Base-by-base conservation (phyloP, 192 early-diverging fungal species). In the Powellomyces hirtus region DNA sequence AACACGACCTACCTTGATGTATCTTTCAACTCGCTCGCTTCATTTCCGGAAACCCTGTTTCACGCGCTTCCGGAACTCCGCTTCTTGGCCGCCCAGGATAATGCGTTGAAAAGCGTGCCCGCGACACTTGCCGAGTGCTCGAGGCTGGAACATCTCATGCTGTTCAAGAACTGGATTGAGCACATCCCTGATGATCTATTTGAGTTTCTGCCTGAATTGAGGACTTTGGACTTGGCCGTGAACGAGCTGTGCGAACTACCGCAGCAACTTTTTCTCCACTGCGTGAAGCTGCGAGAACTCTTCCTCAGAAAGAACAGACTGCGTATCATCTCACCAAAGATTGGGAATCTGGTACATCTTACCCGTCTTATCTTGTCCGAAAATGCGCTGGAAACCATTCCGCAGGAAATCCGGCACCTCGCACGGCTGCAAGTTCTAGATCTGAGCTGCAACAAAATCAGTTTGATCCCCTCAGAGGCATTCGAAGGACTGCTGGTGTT, bases 51-150 rank as follows among this genome's bases (percentile, higher is more conserved):
- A 0, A 0, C 10, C 10, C 18, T 36, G 13, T 36, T 60, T 36
- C 10, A 26, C 18, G 16, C 11, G 16, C 59, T 60, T 10, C 31
- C 14, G 18, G 16, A 60, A 29, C 36, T 60, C 14, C 24, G 13
- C 18, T 35, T n/a, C 18, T 60, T 60, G 18, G 33, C 20, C 59
- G 59, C 59, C 20, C 59, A 60, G 36, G 36, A 18, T 14, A 60
- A 60, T 24, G 14, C 16, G 14, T n/a, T 60, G 14, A 37, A 11
- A 1, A 14, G 31, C 36, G 18, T 60, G 14, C 59, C 59, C 16
- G 0, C 13, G 11, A 24, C 0, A 0, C 16, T 60, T 10, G 34
- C 14, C 14, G 18, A 13, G 33, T 60, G 59, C 59, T n/a, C 26
- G 18, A 10, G 24, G 36, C 34, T 60, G 1, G 29, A 60, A 37